Percentiles rank a stretch among this genome's conserved stretches.
phyloP scores from a whole-genome alignment of 1,284 basidiomycete genomes.

The Trichosporon sp. region DNA sequence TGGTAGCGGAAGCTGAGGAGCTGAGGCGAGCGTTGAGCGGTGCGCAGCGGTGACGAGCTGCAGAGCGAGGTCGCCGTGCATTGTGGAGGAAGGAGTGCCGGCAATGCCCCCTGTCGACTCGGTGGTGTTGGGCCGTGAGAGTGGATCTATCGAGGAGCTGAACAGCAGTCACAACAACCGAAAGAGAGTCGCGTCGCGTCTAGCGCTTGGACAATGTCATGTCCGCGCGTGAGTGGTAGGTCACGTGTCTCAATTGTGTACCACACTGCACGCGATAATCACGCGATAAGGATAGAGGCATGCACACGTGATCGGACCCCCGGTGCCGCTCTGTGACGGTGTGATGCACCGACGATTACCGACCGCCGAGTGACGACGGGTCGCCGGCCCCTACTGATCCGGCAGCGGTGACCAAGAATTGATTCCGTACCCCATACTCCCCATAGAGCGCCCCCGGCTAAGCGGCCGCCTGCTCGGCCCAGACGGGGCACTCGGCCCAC shows the following conservation, averaged over 20 bases:
- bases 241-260: not conserved
- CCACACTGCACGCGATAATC: not conserved
- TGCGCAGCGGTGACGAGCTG: slow-evolving; percentile 81
- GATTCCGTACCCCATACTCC: not conserved
- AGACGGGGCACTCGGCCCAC: not conserved
- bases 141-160: not conserved
- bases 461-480: not conserved
- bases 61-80: slow-evolving; percentile 72
- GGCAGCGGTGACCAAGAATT: not conserved
- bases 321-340: not conserved
- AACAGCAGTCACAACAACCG: not conserved
- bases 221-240: not conserved
- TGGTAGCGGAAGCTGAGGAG: slow-evolving; percentile 56
- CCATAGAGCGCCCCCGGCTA: not conserved
- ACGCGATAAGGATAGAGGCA: not conserved
- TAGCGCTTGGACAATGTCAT: not conserved
- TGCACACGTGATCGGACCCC: not conserved
- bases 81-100: slow-evolving; percentile 23
- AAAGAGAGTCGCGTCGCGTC: slow-evolving; percentile 2
- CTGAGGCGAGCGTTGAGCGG: slow-evolving; percentile 72
- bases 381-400: slow-evolving; percentile 2
- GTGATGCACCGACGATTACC: not conserved
- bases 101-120: not conserved
- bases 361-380: not conserved
- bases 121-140: not conserved